A percentile compares a stretch with the other conserved stretches of the same genome.
phyloP scores from a whole-genome alignment of 805 yeast genomes.

The Lipomyces starkeyi region DNA sequence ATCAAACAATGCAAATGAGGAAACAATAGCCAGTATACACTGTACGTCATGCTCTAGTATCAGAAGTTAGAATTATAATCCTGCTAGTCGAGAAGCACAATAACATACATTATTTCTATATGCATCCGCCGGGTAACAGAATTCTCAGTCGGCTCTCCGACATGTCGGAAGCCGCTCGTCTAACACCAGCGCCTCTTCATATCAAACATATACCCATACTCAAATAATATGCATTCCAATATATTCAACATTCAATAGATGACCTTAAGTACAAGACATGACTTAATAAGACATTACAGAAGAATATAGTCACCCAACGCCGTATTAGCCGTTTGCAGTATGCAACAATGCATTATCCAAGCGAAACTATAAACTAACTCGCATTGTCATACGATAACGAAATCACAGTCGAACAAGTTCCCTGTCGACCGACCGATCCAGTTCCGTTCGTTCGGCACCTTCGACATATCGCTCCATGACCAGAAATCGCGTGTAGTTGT shows the following conservation, averaged over 20 bases:
- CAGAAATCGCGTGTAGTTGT: conserved; percentile 86
- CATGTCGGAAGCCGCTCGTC: neutral
- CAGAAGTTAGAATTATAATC: no score
- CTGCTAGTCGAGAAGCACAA: no score
- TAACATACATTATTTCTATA: no score
- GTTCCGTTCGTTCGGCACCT: conserved; percentile 16
- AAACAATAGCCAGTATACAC: no score
- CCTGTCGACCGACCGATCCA: conserved; percentile 14
- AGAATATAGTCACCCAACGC: neutral
- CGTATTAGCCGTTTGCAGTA: neutral
- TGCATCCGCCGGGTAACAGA: no score
- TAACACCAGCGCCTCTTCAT: neutral
- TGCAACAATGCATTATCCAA: neutral
- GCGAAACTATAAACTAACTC: neutral
- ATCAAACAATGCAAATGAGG: no score
- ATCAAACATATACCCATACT: neutral
- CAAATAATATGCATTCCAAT: neutral
- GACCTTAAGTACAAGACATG: no score
- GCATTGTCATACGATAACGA: no score
- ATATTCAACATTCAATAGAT: neutral
- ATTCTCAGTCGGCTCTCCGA: no score
- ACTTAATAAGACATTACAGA: no score
- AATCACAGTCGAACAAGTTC: neutral
- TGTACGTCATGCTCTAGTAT: no score
- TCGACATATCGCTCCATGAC: conserved; percentile 44